These are phyloP conservation scores for Lepidium aucheri DNA, from an alignment of 345 rosid genomes.

Conservation along the genomic window DNA sequence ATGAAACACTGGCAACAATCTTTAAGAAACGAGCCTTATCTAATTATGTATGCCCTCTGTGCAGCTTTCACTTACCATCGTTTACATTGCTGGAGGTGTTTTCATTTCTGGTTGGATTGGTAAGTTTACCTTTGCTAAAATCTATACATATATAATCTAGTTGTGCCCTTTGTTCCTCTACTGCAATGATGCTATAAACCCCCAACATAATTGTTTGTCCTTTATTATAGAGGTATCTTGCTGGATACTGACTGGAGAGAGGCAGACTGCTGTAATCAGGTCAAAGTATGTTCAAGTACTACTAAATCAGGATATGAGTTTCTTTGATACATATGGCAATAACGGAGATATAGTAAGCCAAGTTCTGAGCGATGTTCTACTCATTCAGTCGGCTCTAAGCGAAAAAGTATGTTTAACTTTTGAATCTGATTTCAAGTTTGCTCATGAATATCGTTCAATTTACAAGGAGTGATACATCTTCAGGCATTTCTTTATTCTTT, in stretches of 20 bases:
- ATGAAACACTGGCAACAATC: neutral
- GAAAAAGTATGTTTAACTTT: slow-evolving; percentile 61
- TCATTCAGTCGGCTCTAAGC: slow-evolving; percentile 98
- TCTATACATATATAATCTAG: neutral
- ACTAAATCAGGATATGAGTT: slow-evolving; percentile 98
- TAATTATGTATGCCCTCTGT: slow-evolving; percentile 18
- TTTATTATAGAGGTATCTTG: slow-evolving; percentile 94
- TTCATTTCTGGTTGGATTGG: slow-evolving; percentile 98
- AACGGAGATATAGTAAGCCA: slow-evolving; percentile 99
- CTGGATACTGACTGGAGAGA: slow-evolving; percentile 98
- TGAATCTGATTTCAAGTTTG: slow-evolving; percentile 14
- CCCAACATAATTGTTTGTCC: slow-evolving; percentile 25
- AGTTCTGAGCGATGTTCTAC: slow-evolving; percentile 95
- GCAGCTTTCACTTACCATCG: slow-evolving; percentile 79
- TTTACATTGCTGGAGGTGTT: slow-evolving; percentile 81
- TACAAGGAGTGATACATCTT: slow-evolving; percentile 3
- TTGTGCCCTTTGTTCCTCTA: neutral
- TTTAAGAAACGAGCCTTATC: neutral
- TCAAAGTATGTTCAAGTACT: slow-evolving; percentile 89
- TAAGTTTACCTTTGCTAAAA: slow-evolving; percentile 30
- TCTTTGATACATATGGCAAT: slow-evolving; percentile 97
- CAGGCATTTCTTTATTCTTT: slow-evolving; percentile 1
- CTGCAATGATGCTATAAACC: slow-evolving; percentile 8
- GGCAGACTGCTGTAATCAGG: slow-evolving; percentile 99
- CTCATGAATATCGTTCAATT: neutral